Conservation (phyloP, 2,329 filamentous ascomycete genomes). For the Pseudocercospora ulei region DNA sequence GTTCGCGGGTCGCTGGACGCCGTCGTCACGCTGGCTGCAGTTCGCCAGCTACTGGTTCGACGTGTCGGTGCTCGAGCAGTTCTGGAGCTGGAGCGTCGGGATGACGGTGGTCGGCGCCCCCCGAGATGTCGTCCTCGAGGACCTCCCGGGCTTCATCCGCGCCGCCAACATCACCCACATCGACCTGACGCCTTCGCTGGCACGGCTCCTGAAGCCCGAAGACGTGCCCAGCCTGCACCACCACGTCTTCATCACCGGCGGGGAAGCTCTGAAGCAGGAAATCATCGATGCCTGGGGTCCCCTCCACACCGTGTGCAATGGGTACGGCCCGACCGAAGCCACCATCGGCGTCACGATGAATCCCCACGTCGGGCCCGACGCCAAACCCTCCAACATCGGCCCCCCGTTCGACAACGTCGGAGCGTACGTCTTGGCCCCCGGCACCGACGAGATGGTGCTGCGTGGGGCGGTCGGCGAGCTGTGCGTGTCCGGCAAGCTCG, state of each 20-base stretch:
- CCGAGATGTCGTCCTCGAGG: slow-evolving; percentile 74
- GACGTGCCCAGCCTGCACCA: slow-evolving; percentile 69
- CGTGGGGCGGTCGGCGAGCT: slow-evolving; percentile 76
- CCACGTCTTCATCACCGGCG: slow-evolving; percentile 88
- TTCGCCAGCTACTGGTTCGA: slow-evolving; percentile 94
- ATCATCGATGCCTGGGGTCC: slow-evolving; percentile 80
- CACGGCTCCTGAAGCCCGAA: slow-evolving; percentile 64
- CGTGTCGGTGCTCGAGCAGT: slow-evolving; percentile 85
- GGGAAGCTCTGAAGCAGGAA: slow-evolving; percentile 78
- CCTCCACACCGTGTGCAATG: slow-evolving; percentile 75
- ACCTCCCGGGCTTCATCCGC: slow-evolving; percentile 63
- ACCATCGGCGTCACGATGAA: slow-evolving; percentile 91
- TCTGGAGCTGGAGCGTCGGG: slow-evolving; percentile 89
- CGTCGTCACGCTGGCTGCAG: slow-evolving; percentile 70
- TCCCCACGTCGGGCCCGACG: slow-evolving; percentile 64
- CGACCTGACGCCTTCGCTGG: slow-evolving; percentile 80
- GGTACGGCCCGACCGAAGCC: slow-evolving; percentile 80
- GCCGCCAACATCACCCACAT: slow-evolving; percentile 74
- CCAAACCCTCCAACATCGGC: slow-evolving; percentile 80
- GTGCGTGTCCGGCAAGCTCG: slow-evolving; percentile 75
- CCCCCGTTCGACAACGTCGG: slow-evolving; percentile 80
- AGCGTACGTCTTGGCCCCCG: slow-evolving; percentile 63
- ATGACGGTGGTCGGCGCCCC: slow-evolving; percentile 75
- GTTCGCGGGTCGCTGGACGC: slow-evolving; percentile 64
- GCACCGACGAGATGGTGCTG: slow-evolving; percentile 60